Evolutionary conservation across 2,329 filamentous ascomycete genomes (phyloP).

Genomic region (Xylariales sp.): DNA sequence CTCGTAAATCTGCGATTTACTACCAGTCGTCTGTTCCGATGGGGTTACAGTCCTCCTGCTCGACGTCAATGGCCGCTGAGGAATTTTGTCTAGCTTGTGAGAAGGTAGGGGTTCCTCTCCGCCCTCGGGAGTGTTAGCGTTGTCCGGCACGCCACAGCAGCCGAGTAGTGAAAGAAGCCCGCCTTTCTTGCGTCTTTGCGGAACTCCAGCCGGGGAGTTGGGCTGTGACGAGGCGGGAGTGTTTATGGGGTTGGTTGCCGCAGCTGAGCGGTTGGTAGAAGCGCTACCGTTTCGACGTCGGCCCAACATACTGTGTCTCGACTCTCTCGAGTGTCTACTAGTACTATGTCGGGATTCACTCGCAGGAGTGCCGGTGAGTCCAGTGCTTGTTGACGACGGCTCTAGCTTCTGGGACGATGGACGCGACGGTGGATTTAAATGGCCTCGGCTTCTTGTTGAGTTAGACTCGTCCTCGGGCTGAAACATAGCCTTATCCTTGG

Average conservation of each 20-base stretch:
- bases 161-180: slow-evolving; percentile 71
- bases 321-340: slow-evolving; percentile 72
- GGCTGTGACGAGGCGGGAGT: slow-evolving; percentile 63
- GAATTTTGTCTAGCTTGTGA: slow-evolving; percentile 69
- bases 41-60: slow-evolving; percentile 65
- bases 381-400: slow-evolving; percentile 68
- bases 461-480: slow-evolving; percentile 41
- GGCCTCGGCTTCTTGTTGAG: slow-evolving; percentile 55
- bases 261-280: slow-evolving; percentile 71
- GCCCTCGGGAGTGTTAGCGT: slow-evolving; percentile 64
- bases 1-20: slow-evolving; percentile 59
- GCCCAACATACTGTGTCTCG: slow-evolving; percentile 72
- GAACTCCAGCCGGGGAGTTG: slow-evolving; percentile 61
- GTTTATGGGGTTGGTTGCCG: slow-evolving; percentile 63
- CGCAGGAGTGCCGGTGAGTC: slow-evolving; percentile 69
- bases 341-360: slow-evolving; percentile 72
- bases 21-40: slow-evolving; percentile 60
- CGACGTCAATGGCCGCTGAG: slow-evolving; percentile 64
- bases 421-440: slow-evolving; percentile 70
- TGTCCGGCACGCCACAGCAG: slow-evolving; percentile 74
- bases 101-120: slow-evolving; percentile 64
- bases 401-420: slow-evolving; percentile 72
- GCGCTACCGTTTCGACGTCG: slow-evolving; percentile 74
- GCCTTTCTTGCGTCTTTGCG: slow-evolving; percentile 64
- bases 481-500: slow-evolving; percentile 45